These are phyloP conservation scores for Botrytis elliptica DNA, from an alignment of 2,329 filamentous ascomycete species.

Conservation along the genomic window DNA sequence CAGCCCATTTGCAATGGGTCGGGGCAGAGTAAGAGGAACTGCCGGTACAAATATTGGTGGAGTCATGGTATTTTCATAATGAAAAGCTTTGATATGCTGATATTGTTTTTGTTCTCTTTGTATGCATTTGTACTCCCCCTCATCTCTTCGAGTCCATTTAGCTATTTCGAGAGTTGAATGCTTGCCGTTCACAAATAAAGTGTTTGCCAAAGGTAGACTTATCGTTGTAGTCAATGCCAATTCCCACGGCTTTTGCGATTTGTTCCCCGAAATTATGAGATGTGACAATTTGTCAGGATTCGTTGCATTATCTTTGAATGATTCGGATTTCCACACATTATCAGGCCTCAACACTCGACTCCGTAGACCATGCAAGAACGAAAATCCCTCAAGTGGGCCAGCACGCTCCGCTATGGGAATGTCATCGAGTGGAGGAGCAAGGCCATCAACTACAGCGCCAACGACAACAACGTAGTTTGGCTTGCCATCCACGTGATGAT, in stretches of 20 bases:
- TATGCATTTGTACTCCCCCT: constrained; percentile 21
- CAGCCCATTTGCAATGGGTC: constrained; percentile 62
- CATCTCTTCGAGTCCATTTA: constrained; percentile 39
- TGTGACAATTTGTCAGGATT: constrained; percentile 25
- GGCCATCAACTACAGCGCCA: constrained; percentile 55
- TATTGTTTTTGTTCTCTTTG: constrained; percentile 25
- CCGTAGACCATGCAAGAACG: constrained; percentile 49
- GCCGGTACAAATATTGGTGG: constrained; percentile 46
- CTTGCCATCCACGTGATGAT: neutral
- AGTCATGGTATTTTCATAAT: constrained; percentile 9
- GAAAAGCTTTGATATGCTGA: constrained; percentile 28
- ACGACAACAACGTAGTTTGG: constrained; percentile 41
- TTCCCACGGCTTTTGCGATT: neutral
- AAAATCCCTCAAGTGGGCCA: constrained; percentile 45
- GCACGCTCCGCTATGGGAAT: constrained; percentile 20
- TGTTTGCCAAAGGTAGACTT: constrained; percentile 70
- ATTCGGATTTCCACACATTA: constrained; percentile 11
- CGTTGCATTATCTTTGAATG: neutral
- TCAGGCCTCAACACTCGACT: constrained; percentile 41
- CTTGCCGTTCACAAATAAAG: constrained; percentile 69
- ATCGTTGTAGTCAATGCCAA: neutral
- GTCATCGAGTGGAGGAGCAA: constrained; percentile 40
- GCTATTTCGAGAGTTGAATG: constrained; percentile 56
- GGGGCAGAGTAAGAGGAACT: constrained; percentile 60
- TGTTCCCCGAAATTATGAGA: constrained; percentile 29